A percentile compares a stretch with the other conserved stretches of the same genome.
These are phyloP conservation scores for Arthrobotrys sphaeroides DNA, from an alignment of 2,329 filamentous ascomycete genomes.

Conservation along the genomic window DNA sequence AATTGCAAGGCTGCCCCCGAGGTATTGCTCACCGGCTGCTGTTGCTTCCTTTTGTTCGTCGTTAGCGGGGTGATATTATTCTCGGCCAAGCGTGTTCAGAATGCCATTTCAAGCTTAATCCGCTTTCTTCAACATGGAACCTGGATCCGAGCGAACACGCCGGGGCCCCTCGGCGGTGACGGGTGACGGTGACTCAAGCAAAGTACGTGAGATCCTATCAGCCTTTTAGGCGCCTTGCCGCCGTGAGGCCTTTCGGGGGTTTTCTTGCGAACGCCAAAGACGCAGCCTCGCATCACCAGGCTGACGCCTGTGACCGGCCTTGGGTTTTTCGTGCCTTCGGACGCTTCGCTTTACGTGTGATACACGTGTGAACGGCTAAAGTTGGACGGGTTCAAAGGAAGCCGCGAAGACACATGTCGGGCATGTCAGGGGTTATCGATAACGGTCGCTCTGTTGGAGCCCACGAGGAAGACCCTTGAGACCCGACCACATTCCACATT, in stretches of 20 bases:
- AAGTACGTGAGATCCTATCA: constrained; percentile 19
- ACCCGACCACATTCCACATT: too few relatives aligned
- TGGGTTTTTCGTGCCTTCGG: neutral
- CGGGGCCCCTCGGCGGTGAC: neutral
- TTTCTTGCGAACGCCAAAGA: neutral
- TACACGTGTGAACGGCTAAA: neutral
- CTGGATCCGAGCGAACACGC: constrained; percentile 3
- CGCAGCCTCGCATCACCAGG: constrained; percentile 32
- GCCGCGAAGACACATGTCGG: neutral
- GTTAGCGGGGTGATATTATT: constrained; percentile 10
- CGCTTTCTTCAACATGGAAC: constrained; percentile 9
- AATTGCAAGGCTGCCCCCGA: constrained; percentile 15
- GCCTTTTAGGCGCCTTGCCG: constrained; percentile 46
- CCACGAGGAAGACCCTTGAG: constrained; percentile 33
- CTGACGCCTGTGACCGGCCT: constrained; percentile 38
- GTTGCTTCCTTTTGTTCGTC: constrained; percentile 13
- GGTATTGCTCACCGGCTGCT: constrained; percentile 20
- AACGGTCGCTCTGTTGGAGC: neutral
- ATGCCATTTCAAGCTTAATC: constrained; percentile 33
- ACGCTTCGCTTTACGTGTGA: neutral
- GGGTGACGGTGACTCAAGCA: constrained; percentile 41
- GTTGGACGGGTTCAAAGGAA: neutral
- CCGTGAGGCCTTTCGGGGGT: neutral
- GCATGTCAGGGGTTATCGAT: neutral
- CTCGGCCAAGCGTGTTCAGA: constrained; percentile 10